These are phyloP conservation scores for Martiniozyma abietophila DNA, from an alignment of 805 yeast genomes.

Conservation along the genomic window DNA sequence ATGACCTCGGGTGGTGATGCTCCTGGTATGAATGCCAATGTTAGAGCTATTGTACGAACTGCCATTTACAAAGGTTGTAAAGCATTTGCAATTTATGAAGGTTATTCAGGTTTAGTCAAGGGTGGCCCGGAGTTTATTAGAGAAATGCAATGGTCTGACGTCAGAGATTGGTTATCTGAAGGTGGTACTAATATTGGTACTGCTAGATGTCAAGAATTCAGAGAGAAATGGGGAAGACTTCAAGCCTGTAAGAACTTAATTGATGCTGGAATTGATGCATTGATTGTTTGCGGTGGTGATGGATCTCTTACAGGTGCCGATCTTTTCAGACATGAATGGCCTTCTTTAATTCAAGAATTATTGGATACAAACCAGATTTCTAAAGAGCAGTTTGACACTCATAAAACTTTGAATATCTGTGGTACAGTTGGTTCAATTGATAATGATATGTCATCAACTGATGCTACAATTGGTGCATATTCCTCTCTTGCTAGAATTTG, in stretches of 20 bases:
- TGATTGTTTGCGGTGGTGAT: conserved; percentile 78
- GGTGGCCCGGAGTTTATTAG: conserved; percentile 50
- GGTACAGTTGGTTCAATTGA: conserved; percentile 81
- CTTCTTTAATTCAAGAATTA: conserved; percentile 54
- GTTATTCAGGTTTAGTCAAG: conserved; percentile 61
- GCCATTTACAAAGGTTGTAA: conserved; percentile 58
- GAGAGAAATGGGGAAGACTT: conserved; percentile 57
- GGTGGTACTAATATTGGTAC: conserved; percentile 81
- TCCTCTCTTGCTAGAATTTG: conserved; percentile 71
- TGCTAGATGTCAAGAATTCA: conserved; percentile 61
- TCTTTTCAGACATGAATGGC: conserved; percentile 70
- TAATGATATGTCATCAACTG: conserved; percentile 79
- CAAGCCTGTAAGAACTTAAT: conserved; percentile 58
- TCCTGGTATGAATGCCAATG: conserved; percentile 75
- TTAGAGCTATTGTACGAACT: conserved; percentile 62
- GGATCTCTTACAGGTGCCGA: conserved; percentile 81
- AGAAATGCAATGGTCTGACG: conserved; percentile 65
- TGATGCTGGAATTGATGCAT: conserved; percentile 64
- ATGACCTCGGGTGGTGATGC: conserved; percentile 83
- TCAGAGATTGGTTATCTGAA: conserved; percentile 55
- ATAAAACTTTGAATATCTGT: conserved; percentile 54
- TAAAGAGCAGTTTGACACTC: conserved; percentile 34
- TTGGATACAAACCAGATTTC: conserved; percentile 37
- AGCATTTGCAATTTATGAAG: conserved; percentile 62
- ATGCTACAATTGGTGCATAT: conserved; percentile 73